Evolutionary conservation across 202 grass and related monocot species (phyloP).

Genomic region (Saccharum hybrid): DNA sequence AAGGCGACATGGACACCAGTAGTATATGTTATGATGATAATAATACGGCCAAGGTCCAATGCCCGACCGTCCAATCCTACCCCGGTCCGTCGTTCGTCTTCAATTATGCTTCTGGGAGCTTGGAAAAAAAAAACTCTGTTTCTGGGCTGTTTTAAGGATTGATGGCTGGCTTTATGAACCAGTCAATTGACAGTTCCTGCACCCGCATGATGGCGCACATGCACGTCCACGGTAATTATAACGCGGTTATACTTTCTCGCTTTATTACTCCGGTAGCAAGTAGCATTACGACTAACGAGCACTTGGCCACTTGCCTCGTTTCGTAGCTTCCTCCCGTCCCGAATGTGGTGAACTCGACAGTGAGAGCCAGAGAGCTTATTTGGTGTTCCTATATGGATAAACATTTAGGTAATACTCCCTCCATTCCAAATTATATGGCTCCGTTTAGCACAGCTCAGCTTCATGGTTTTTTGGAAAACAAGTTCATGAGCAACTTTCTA

Average conservation of each 20-base stretch:
- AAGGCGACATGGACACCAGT: constrained; percentile 30
- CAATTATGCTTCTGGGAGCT: background rate
- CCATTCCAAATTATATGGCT: no score
- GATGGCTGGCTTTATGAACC: background rate
- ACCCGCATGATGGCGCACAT: background rate
- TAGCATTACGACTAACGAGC: background rate
- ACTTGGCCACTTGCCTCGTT: background rate
- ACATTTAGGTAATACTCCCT: background rate
- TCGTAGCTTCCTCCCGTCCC: background rate
- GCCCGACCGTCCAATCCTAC: constrained; percentile 5
- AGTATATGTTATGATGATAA: background rate
- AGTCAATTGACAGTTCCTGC: background rate
- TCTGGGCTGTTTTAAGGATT: background rate
- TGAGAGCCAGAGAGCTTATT: background rate
- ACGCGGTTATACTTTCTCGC: background rate
- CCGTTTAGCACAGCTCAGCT: no score
- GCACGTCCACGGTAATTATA: background rate
- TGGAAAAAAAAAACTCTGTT: background rate
- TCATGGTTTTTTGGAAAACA: no score
- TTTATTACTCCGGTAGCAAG: background rate
- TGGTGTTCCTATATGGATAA: background rate
- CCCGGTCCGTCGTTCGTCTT: background rate
- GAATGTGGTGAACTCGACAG: background rate
- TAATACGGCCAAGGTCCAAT: background rate
- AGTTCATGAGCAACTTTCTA: no score